These are phyloP conservation scores for Sporothrix curviconia DNA, from an alignment of 2,329 filamentous ascomycete species.

Conservation along the genomic window DNA sequence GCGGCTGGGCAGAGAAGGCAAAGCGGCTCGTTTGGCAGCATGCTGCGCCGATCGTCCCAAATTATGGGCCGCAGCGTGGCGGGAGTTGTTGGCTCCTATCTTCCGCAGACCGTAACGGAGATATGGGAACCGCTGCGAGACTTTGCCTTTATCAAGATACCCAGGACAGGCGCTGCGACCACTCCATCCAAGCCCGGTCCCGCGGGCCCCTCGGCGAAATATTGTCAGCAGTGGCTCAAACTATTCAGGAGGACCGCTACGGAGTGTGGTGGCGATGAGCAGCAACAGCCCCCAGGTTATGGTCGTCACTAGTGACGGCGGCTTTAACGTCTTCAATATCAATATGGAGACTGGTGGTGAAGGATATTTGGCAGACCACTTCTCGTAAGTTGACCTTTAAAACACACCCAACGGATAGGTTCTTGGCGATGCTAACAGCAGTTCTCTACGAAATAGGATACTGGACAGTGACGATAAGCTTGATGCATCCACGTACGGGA, in stretches of 20 bases:
- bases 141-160: slow-evolving; percentile 94
- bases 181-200: slow-evolving; percentile 23
- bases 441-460: slow-evolving; percentile 31
- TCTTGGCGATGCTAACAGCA: no score
- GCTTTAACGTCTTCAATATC: slow-evolving; percentile 91
- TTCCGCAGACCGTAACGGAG: slow-evolving; percentile 88
- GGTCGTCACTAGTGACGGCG: slow-evolving; percentile 94
- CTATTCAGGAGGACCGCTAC: slow-evolving; percentile 48
- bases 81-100: slow-evolving; percentile 81
- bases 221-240: slow-evolving; percentile 14
- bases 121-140: slow-evolving; percentile 96
- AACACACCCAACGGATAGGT: no score
- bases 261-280: slow-evolving; percentile 96
- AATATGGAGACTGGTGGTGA: slow-evolving; percentile 93
- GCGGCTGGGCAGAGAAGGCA: slow-evolving; percentile 37
- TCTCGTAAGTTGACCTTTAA: slow-evolving; percentile 64
- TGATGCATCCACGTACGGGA: slow-evolving; percentile 41
- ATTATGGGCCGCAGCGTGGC: slow-evolving; percentile 85
- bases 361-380: slow-evolving; percentile 83
- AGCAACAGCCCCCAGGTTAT: slow-evolving; percentile 92
- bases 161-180: slow-evolving; percentile 43
- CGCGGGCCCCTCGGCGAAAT: slow-evolving; percentile 8
- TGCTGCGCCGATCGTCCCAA: slow-evolving; percentile 90
- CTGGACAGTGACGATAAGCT: slow-evolving; percentile 50
- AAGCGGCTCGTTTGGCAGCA: slow-evolving; percentile 78